phyloP scores from a whole-genome alignment of 768 basidiomycete genomes.

The Leccinum fibrillosum region DNA sequence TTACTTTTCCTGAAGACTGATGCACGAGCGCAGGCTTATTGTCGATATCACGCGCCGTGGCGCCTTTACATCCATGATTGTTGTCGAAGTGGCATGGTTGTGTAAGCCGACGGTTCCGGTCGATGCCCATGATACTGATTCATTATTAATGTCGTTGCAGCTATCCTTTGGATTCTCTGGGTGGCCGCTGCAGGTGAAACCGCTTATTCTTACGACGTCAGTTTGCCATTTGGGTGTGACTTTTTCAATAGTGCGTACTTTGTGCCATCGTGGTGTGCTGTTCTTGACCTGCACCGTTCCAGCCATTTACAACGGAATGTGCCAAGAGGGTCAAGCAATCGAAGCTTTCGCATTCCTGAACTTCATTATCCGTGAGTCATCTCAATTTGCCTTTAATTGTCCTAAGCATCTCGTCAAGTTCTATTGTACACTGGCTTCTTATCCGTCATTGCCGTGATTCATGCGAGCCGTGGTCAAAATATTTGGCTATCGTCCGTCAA shows the following conservation, averaged over 20 bases:
- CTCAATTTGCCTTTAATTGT: not conserved
- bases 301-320: conserved; percentile 17
- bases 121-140: not conserved
- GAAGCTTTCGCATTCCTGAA: conserved; percentile 36
- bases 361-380: conserved; percentile 32
- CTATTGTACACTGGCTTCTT: conserved; percentile 29
- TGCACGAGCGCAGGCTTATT: conserved; percentile 26
- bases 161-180: conserved; percentile 38
- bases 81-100: conserved; percentile 36
- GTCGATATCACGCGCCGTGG: conserved; percentile 35
- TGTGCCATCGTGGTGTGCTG: not conserved
- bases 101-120: conserved; percentile 22
- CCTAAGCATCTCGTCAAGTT: conserved; percentile 25
- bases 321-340: conserved; percentile 31
- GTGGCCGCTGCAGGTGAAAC: conserved; percentile 34
- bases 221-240: conserved; percentile 12
- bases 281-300: not conserved
- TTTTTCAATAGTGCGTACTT: conserved; percentile 5
- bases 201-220: not conserved
- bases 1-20: conserved; percentile 1
- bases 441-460: conserved; percentile 23
- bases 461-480: conserved; percentile 25
- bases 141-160: conserved; percentile 14
- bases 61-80: conserved; percentile 38
- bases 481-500: conserved; percentile 35